A percentile compares a stretch with the other conserved stretches of the same genome.
Conservation (phyloP, 306 rosid species). For the peach (Prunus persica) region Prunus_persica_NCBIv2 NC_034015.1:21084001-21084500, state of each 20-base stretch:
- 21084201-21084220: conserved; percentile 16
- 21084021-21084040: conserved; percentile 17
- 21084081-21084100: background rate
- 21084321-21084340: conserved; percentile 34
- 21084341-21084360: background rate
- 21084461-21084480: too few relatives aligned
- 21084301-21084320: conserved; percentile 15
- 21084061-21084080: conserved; percentile 23
- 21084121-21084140: conserved; percentile 6
- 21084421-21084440: background rate
- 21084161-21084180: conserved; percentile 29
- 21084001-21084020: background rate
- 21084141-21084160: background rate
- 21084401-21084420: background rate
- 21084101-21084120: conserved; percentile 16
- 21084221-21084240: conserved; percentile 2
- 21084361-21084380: background rate
- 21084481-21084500: background rate
- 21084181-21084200: conserved; percentile 17
- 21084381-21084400: background rate
- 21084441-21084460: too few relatives aligned
- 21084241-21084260: conserved; percentile 25
- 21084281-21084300: conserved; percentile 19
- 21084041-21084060: conserved; percentile 29
- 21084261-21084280: conserved; percentile 15